A percentile compares a stretch with the other conserved stretches of the same genome.
These are phyloP conservation scores for Globisporangium viniferum DNA, from an alignment of 352 stramenopile species.

Conservation along the genomic window DNA sequence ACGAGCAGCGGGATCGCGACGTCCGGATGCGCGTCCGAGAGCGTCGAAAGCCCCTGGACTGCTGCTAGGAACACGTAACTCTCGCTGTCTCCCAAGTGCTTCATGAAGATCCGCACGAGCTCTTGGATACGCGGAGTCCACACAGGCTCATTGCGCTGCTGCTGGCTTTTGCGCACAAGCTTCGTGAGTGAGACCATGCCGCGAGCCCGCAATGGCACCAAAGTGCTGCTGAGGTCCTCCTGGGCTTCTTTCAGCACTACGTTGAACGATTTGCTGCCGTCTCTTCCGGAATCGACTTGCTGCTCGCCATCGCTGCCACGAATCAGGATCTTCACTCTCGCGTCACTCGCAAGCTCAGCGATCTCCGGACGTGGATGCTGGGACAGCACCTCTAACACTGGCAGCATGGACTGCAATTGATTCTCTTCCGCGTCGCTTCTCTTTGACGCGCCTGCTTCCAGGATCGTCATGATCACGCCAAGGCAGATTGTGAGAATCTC, in stretches of 20 bases:
- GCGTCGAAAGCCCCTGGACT: slow-evolving; percentile 62
- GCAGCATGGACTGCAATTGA: slow-evolving; percentile 56
- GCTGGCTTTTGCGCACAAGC: slow-evolving; percentile 59
- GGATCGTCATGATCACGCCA: slow-evolving; percentile 72
- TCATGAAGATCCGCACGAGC: slow-evolving; percentile 57
- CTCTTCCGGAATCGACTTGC: not conserved
- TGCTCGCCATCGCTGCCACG: slow-evolving; percentile 21
- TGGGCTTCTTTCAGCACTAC: slow-evolving; percentile 49
- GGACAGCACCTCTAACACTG: slow-evolving; percentile 60
- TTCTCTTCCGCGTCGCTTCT: slow-evolving; percentile 54
- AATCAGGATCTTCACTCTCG: slow-evolving; percentile 62
- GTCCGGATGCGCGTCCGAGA: slow-evolving; percentile 58
- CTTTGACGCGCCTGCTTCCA: slow-evolving; percentile 54
- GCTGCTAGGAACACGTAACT: slow-evolving; percentile 86
- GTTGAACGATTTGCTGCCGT: slow-evolving; percentile 38
- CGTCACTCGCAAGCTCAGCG: slow-evolving; percentile 65
- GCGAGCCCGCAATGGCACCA: slow-evolving; percentile 71
- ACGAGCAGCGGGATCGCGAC: slow-evolving; percentile 71
- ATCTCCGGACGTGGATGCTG: slow-evolving; percentile 50
- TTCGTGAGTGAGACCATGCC: slow-evolving; percentile 75
- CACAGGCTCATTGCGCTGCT: slow-evolving; percentile 30
- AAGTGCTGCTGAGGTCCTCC: slow-evolving; percentile 51
- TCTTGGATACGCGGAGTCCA: slow-evolving; percentile 52
- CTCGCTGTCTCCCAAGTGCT: slow-evolving; percentile 62
- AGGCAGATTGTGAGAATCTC: slow-evolving; percentile 82